Percentiles rank a stretch among this genome's conserved stretches.
These are phyloP conservation scores for Cyclostephanos invisitatus DNA, from an alignment of 108 stramenopile species.

Conservation along the genomic window DNA sequence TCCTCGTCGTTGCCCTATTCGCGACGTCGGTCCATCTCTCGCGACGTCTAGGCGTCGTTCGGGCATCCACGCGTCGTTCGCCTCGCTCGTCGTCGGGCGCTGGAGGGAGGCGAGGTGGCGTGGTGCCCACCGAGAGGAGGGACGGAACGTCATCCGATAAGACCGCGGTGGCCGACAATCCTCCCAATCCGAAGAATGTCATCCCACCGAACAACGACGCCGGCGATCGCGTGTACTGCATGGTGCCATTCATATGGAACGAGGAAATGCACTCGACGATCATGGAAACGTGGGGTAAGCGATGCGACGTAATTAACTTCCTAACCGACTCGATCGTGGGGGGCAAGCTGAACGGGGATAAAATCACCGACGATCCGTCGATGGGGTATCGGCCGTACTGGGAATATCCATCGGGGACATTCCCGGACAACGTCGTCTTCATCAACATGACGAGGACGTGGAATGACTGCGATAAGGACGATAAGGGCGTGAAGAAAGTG, in stretches of 20 bases:
- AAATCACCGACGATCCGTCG: slow-evolving; percentile 31
- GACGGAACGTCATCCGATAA: no score
- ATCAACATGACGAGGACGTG: slow-evolving; percentile 53
- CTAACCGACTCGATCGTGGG: slow-evolving; percentile 46
- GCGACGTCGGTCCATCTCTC: slow-evolving; percentile 19
- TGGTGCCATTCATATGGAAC: slow-evolving; percentile 41
- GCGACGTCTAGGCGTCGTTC: background rate
- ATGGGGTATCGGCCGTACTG: slow-evolving; percentile 35
- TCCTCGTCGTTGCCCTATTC: slow-evolving; percentile 9
- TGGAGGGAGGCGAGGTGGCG: no score
- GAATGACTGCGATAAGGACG: slow-evolving; percentile 29
- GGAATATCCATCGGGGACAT: slow-evolving; percentile 43
- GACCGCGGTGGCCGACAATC: no score
- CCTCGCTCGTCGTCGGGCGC: background rate
- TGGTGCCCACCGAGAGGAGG: background rate
- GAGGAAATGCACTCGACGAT: slow-evolving; percentile 24
- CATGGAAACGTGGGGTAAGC: slow-evolving; percentile 50
- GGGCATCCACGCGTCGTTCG: background rate
- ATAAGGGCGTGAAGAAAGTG: slow-evolving; percentile 27
- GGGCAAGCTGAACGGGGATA: slow-evolving; percentile 28
- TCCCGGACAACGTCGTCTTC: slow-evolving; percentile 45
- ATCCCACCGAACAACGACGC: background rate
- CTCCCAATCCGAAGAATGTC: background rate
- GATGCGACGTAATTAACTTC: slow-evolving; percentile 46
- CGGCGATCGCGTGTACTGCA: slow-evolving; percentile 39